Evolutionary conservation across 768 basidiomycete genomes (phyloP).

Genomic region (Amanita inopinata): DNA sequence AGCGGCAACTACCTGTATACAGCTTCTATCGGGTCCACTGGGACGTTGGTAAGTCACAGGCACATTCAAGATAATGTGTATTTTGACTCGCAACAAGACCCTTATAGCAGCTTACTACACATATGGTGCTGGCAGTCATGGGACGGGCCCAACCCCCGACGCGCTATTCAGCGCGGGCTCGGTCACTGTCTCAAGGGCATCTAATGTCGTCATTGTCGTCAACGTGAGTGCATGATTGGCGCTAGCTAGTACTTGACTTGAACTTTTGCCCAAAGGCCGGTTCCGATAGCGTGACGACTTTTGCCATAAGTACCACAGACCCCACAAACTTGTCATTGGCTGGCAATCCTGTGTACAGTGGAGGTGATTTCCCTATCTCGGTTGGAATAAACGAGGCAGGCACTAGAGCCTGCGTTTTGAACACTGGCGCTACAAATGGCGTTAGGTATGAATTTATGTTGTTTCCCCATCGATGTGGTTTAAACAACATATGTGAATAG

Average conservation of each 20-base stretch:
- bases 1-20: constrained; percentile 23
- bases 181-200: constrained; percentile 24
- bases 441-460: neutral
- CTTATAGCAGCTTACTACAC: constrained; percentile 21
- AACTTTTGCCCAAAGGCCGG: constrained; percentile 26
- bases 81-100: constrained; percentile 8
- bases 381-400: constrained; percentile 23
- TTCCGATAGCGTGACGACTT: constrained; percentile 30
- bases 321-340: constrained; percentile 32
- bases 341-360: constrained; percentile 32
- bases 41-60: constrained; percentile 6
- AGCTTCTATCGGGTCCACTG: neutral
- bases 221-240: constrained; percentile 18
- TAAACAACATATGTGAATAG: constrained; percentile 16
- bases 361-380: constrained; percentile 43
- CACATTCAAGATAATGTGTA: neutral
- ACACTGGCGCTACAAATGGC: constrained; percentile 24
- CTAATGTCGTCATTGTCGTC: constrained; percentile 24
- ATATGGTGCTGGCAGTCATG: constrained; percentile 29
- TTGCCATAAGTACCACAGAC: constrained; percentile 31
- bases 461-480: neutral
- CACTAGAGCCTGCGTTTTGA: constrained; percentile 24
- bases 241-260: neutral
- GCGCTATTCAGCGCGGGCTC: constrained; percentile 32
- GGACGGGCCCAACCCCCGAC: constrained; percentile 25